Evolutionary conservation across 345 rosid genomes (phyloP), one percentile per base, ranked within the genome.

Genomic region (Eucalyptus tenuipes): DNA sequence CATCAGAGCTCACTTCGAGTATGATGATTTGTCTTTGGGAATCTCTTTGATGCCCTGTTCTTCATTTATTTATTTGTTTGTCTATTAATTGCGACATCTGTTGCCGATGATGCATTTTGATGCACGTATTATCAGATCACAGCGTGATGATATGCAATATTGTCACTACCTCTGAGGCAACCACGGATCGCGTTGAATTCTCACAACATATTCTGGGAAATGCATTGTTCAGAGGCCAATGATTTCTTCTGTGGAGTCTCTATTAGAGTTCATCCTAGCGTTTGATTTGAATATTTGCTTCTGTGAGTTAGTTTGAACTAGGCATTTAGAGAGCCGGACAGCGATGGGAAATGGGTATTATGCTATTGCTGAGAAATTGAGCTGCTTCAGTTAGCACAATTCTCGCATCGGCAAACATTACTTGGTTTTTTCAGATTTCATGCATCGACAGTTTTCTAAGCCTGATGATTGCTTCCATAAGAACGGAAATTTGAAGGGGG

Each of bases 1-100:
- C 96, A 96, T 94, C 96, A 92, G 97, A 86, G 90, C 90, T 88
- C 88, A 89, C 42, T 75, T 8, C 79, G 90, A 89, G 88, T 40
- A 90, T 91, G 94, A 89, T 90, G 93, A 91, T 88, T 82, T 49
- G 44, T 89, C 89, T 90, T 86, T 93, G 93, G 94, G 94, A 90
- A 92, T 93, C 93, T 92, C 93, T 92, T 92, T 90, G 93, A 92
- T 85, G 52, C 33, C 48, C 3, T 40, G 15, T 44, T 55, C 61
- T 53, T 53, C 14, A 49, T n/a, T 81, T 25, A 13, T 31, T 88
- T 45, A 14, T 25, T 40, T 48, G 2, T 87, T 37, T 49, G 15
- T 33, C 81, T 33, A 33, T 10, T 71, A 33, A 33, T 37, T 1
- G 8, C 8, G 7, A 10, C 25, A 37, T 68, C 10, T 20, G 18